Evolutionary conservation across 495 filamentous ascomycete species (phyloP), one percentile per base, ranked within the genome.

Genomic region (Chaetomium cochliodes): DNA sequence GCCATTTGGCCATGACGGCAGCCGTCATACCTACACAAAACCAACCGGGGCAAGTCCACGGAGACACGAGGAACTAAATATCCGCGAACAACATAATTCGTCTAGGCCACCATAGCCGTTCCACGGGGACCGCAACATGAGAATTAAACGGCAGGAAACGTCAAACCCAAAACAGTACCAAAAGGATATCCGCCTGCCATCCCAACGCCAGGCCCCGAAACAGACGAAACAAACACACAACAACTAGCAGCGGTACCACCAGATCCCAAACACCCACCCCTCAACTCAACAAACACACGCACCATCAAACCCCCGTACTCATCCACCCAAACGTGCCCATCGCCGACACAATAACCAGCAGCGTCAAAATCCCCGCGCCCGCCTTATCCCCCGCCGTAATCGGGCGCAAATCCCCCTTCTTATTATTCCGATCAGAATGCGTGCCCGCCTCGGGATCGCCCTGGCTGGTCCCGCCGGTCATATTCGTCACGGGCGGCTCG

Each of bases 341-440:
- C 5, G 73, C 71, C 23, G 70, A 69, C 0, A 67, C 69, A 55
- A 81, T 60, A n/a, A 84, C 58, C 67, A 79, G 13, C 20, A 84
- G 73, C 15, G 89, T 90, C 65, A 91, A 50, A 56, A 91, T 82
- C 2, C 81, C 81, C 5, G 89, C 90, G 9, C 87, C 89, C 6
- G 85, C 87, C 71, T 80, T 85, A 69, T 92, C 90, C 25, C 72
- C 82, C 30, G 76, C 80, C 2, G 83, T 87, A 49, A 88, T 80
- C 30, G 77, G 71, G 23, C 54, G 58, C 55, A 64, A 13, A 30
- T 30, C 28, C 3, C 61, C 23, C 16, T 53, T 53, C 28, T 57
- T 50, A 53, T 58, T 50, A 56, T 69, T 69, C 25, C 65, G 51
- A 37, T 70, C 44, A 22, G 67, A 69, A 0, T 65, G 41, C 20